These are phyloP conservation scores for Aureobasidium leucospermi DNA, from an alignment of 2,329 filamentous ascomycete species.

Conservation along the genomic window DNA sequence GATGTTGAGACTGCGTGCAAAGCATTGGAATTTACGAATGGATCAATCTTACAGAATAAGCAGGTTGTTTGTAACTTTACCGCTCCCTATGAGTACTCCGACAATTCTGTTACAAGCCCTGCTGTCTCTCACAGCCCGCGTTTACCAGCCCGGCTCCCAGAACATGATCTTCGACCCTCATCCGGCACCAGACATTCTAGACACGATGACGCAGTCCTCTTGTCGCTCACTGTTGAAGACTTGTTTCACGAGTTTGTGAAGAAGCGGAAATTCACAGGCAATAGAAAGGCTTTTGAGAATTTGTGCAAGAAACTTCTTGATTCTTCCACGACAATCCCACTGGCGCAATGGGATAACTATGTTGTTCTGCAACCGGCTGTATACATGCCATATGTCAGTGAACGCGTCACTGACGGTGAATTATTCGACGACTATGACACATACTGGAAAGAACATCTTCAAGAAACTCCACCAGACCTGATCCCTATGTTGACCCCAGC, in stretches of 20 bases:
- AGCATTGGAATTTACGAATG: not conserved
- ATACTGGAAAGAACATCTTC: not conserved
- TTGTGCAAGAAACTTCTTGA: not conserved
- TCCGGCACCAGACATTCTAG: too few relatives aligned
- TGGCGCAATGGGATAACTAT: not conserved
- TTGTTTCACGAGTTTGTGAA: not conserved
- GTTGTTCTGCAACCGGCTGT: not conserved
- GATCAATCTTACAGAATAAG: not conserved
- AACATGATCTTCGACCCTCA: not conserved
- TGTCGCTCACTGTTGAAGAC: not conserved
- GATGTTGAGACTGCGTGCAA: not conserved
- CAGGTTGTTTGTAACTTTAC: not conserved
- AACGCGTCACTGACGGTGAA: not conserved
- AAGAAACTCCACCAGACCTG: not conserved
- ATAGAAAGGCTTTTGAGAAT: not conserved
- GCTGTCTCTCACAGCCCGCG: too few relatives aligned
- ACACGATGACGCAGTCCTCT: too few relatives aligned
- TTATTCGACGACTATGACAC: not conserved
- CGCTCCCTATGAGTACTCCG: not conserved
- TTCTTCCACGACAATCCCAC: not conserved
- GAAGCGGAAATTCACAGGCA: slow-evolving; percentile 1
- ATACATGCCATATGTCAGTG: not conserved
- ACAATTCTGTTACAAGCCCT: too few relatives aligned
- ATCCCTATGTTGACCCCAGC: not conserved
- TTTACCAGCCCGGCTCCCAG: not conserved